These are phyloP conservation scores for Penicillium arizonense DNA, from an alignment of 495 filamentous ascomycete genomes.

Conservation along the genomic window DNA sequence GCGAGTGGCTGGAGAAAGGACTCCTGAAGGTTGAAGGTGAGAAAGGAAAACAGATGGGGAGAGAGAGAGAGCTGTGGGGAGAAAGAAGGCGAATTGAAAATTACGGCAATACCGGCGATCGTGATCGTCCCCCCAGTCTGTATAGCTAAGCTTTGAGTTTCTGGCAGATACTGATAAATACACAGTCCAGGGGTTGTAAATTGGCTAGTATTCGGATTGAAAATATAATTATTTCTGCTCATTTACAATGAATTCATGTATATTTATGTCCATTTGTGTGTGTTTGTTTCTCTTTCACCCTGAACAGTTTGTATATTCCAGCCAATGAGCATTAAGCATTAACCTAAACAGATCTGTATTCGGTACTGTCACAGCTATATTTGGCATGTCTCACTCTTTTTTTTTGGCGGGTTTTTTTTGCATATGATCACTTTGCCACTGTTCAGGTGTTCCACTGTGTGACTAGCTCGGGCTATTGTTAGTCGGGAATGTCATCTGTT, in stretches of 20 bases:
- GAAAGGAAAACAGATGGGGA: constrained; percentile 7
- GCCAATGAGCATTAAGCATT: neutral
- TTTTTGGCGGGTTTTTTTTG: neutral
- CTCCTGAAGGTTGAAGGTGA: constrained; percentile 8
- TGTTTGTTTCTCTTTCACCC: constrained; percentile 12
- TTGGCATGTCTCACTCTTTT: constrained; percentile 9
- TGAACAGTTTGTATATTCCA: neutral
- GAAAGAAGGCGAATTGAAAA: constrained; percentile 18
- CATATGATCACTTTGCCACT: constrained; percentile 8
- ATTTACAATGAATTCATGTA: neutral
- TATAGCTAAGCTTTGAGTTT: constrained; percentile 7
- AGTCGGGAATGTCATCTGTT: constrained; percentile 1
- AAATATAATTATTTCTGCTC: too few species aligned
- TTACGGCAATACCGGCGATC: constrained; percentile 15
- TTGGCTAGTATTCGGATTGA: too few species aligned
- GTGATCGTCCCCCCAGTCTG: constrained; percentile 2
- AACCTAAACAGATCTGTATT: neutral
- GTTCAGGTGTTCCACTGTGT: neutral
- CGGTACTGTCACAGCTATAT: constrained; percentile 5
- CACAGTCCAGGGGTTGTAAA: too few species aligned
- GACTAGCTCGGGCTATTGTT: neutral
- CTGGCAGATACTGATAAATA: too few species aligned
- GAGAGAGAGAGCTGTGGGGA: constrained; percentile 16
- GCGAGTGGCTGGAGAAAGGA: constrained; percentile 24
- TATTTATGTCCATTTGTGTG: neutral